A percentile compares a stretch with the other conserved stretches of the same genome.
Conservation (phyloP, 148 eudicot species). For the Arbutus unedo region DNA sequence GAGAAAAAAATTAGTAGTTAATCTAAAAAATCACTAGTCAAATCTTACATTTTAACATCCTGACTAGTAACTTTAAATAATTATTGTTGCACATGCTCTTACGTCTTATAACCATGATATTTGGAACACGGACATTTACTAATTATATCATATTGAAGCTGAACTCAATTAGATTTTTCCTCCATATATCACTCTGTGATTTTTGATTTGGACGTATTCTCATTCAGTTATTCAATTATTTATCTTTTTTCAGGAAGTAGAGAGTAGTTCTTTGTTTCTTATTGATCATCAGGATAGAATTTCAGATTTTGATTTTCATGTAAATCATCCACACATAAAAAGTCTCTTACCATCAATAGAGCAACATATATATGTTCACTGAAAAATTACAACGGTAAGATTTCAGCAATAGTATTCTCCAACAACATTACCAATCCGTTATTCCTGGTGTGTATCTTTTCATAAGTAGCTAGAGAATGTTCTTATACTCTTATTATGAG, state of each 20-base stretch:
- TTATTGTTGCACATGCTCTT: too few species aligned
- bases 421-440: background rate
- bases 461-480: background rate
- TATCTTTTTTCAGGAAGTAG: background rate
- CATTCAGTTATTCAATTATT: too few species aligned
- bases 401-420: slow-evolving; percentile 1
- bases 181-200: too few species aligned
- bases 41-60: too few species aligned
- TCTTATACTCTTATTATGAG: background rate
- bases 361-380: background rate
- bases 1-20: too few species aligned
- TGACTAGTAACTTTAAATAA: too few species aligned
- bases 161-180: too few species aligned
- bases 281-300: background rate
- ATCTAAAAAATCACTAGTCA: too few species aligned
- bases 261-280: background rate
- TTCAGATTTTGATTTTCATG: background rate
- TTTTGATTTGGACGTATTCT: too few species aligned
- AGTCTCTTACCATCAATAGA: background rate
- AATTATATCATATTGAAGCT: too few species aligned
- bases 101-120: too few species aligned
- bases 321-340: background rate
- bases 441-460: background rate
- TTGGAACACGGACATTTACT: too few species aligned
- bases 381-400: background rate